Percentiles rank a stretch among this genome's conserved stretches.
Evolutionary conservation across 2,329 filamentous ascomycete species (phyloP).

Genomic region (Diaporthe capsici): DNA sequence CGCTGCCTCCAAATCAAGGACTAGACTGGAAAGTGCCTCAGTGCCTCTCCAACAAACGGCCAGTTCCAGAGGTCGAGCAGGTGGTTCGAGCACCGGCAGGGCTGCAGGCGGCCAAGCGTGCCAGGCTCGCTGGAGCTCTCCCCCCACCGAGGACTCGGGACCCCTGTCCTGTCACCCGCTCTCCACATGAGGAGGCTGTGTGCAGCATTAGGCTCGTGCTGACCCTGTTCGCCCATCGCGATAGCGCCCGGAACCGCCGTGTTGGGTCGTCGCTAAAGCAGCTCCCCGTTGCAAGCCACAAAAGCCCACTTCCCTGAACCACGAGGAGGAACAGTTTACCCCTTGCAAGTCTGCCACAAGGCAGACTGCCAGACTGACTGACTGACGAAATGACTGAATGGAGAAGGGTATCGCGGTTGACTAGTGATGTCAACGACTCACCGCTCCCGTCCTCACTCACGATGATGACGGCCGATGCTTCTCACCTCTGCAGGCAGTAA

Average conservation of each 20-base stretch:
- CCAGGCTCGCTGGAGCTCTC: not conserved
- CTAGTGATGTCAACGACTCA: conserved; percentile 24
- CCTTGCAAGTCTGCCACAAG: conserved; percentile 17
- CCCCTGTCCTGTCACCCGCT: conserved; percentile 16
- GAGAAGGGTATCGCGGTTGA: not conserved
- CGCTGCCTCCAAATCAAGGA: conserved; percentile 17
- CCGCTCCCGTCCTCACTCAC: conserved; percentile 10
- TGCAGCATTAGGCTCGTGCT: conserved; percentile 33
- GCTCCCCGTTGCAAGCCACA: conserved; percentile 32
- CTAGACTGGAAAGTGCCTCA: not conserved
- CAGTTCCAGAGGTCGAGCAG: not conserved
- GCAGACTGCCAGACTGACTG: conserved; percentile 24
- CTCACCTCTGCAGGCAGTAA: conserved; percentile 14
- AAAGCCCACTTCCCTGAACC: not conserved
- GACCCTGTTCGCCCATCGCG: conserved; percentile 26
- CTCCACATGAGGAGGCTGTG: conserved; percentile 22
- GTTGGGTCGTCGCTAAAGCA: conserved; percentile 34
- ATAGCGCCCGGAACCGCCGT: conserved; percentile 27
- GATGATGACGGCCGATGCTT: conserved; percentile 3
- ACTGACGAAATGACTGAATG: not conserved
- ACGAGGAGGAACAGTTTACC: not conserved
- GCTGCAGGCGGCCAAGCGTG: not conserved
- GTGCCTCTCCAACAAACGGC: not conserved
- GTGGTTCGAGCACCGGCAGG: conserved; percentile 14
- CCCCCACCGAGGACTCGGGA: not conserved